These are phyloP conservation scores for Camelina hispida DNA, from an alignment of 345 rosid species.

Conservation along the genomic window DNA sequence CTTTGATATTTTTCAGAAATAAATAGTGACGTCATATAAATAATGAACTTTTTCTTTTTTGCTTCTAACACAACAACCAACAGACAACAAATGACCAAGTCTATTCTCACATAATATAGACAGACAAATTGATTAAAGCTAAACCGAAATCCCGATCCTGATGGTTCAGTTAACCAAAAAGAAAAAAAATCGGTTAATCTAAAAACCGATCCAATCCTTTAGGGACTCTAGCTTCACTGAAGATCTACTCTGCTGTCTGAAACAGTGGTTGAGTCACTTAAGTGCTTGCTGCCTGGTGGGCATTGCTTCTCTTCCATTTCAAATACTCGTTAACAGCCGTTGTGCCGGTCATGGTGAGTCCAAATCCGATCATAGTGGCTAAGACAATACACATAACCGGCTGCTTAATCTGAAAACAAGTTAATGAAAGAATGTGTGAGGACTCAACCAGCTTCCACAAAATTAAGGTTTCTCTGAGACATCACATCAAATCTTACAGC, in stretches of 20 bases:
- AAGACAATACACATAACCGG: constrained; percentile 72
- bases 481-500: constrained; percentile 57
- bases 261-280: background rate
- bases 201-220: constrained; percentile 7
- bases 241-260: constrained; percentile 19
- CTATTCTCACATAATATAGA: background rate
- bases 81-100: background rate
- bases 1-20: too few relatives aligned
- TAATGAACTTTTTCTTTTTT: background rate
- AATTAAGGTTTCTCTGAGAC: background rate
- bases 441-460: constrained; percentile 9
- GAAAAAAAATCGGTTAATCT: constrained; percentile 13
- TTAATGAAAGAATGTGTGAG: background rate
- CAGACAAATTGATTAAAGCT: background rate
- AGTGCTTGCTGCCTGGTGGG: constrained; percentile 11
- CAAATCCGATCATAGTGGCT: constrained; percentile 79
- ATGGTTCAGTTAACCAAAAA: background rate
- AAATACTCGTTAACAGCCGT: constrained; percentile 51
- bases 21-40: background rate
- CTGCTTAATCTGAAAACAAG: constrained; percentile 51
- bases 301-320: constrained; percentile 47
- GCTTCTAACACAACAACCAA: background rate
- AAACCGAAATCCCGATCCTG: background rate
- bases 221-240: constrained; percentile 24
- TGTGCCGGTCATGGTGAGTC: constrained; percentile 63